phyloP scores from a whole-genome alignment of 2,329 filamentous ascomycete genomes.

The Neurospora crassa region DNA sequence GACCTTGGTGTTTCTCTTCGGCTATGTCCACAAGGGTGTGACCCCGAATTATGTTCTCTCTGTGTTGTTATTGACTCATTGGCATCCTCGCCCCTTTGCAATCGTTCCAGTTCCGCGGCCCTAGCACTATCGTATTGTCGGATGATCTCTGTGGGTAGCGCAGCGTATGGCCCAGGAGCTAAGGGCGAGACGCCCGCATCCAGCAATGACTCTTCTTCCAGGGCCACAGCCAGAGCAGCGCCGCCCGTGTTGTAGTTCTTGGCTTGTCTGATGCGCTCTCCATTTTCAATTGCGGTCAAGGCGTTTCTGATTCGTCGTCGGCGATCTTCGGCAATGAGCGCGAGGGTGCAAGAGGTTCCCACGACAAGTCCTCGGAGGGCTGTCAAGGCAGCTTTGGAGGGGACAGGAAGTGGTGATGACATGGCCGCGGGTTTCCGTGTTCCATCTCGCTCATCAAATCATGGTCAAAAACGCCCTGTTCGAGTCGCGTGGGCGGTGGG shows the following conservation, averaged over 20 bases:
- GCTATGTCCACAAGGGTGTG: not conserved
- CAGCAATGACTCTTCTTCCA: slow-evolving; percentile 18
- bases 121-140: not conserved
- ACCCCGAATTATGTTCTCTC: not conserved
- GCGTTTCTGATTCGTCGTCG: slow-evolving; percentile 33
- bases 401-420: slow-evolving; percentile 30
- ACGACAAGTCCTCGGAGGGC: slow-evolving; percentile 33
- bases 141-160: not conserved
- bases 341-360: slow-evolving; percentile 36
- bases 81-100: slow-evolving; percentile 32
- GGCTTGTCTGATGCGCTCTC: slow-evolving; percentile 28
- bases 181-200: slow-evolving; percentile 6
- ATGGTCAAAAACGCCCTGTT: slow-evolving; percentile 3
- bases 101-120: slow-evolving; percentile 26
- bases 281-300: slow-evolving; percentile 29
- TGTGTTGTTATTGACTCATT: slow-evolving; percentile 25
- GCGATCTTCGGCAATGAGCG: slow-evolving; percentile 34
- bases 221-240: slow-evolving; percentile 13
- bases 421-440: slow-evolving; percentile 16
- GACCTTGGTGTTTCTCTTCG: not conserved
- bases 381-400: slow-evolving; percentile 35
- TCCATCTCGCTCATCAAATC: slow-evolving; percentile 17
- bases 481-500: not conserved
- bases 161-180: not conserved
- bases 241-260: slow-evolving; percentile 28